Evolutionary conservation across 177 flowering plant species (phyloP).

Genomic region (Telopea speciosissima): DNA sequence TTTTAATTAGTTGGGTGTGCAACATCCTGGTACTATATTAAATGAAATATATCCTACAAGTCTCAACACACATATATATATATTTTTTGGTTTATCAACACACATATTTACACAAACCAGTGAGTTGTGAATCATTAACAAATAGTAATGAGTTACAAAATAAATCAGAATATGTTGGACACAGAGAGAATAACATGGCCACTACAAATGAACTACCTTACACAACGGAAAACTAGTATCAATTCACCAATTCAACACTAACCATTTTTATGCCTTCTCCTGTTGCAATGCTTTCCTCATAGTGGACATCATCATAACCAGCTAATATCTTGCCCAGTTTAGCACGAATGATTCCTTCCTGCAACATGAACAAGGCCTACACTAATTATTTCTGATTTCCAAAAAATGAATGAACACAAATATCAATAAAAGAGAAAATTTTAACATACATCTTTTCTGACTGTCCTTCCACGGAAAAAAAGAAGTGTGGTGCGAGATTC

Average conservation of each 20-base stretch:
- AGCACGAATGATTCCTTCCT: constrained; percentile 89
- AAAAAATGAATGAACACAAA: background rate
- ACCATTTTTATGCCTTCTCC: constrained; percentile 62
- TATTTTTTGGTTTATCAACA: too few species aligned
- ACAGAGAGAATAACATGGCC: too few species aligned
- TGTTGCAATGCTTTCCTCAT: constrained; percentile 60
- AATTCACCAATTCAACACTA: constrained; percentile 12
- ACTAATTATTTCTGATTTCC: background rate
- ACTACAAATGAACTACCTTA: too few species aligned
- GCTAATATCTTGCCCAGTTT: constrained; percentile 51
- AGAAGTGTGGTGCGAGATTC: constrained; percentile 72
- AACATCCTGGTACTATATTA: too few species aligned
- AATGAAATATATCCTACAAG: too few species aligned
- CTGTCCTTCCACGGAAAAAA: constrained; percentile 83
- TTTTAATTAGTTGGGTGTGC: too few species aligned
- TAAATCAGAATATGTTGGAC: too few species aligned
- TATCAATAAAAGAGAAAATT: background rate
- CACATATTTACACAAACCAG: too few species aligned
- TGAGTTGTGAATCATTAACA: too few species aligned
- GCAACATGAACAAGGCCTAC: constrained; percentile 13
- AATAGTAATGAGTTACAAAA: too few species aligned
- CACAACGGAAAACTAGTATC: background rate
- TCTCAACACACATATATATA: too few species aligned
- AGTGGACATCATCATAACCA: constrained; percentile 68
- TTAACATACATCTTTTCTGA: constrained; percentile 83